These are phyloP conservation scores for Cucumis sativus DNA, from an alignment of 306 rosid genomes.

Conservation along the genomic window Cucumber_9930_V3 NC_026660.2:25597501-25598000, in stretches of 20 bases:
- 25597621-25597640: neutral
- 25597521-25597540: slow-evolving; percentile 62
- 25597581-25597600: slow-evolving; percentile 1
- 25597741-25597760: slow-evolving; percentile 17
- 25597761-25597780: neutral
- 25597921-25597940: neutral
- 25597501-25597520: slow-evolving; percentile 51
- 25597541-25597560: slow-evolving; percentile 52
- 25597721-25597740: slow-evolving; percentile 98
- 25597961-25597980: no score
- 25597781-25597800: neutral
- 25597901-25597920: neutral
- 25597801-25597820: neutral
- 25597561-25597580: slow-evolving; percentile 12
- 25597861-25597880: neutral
- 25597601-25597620: neutral
- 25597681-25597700: slow-evolving; percentile 85
- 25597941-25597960: no score
- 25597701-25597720: slow-evolving; percentile 73
- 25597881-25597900: neutral
- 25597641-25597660: slow-evolving; percentile 34
- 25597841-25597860: neutral
- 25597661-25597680: slow-evolving; percentile 84
- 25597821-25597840: neutral
- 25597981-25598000: no score